phyloP scores from a whole-genome alignment of 2,329 filamentous ascomycete genomes.

The Verruconis gallopava region DNA sequence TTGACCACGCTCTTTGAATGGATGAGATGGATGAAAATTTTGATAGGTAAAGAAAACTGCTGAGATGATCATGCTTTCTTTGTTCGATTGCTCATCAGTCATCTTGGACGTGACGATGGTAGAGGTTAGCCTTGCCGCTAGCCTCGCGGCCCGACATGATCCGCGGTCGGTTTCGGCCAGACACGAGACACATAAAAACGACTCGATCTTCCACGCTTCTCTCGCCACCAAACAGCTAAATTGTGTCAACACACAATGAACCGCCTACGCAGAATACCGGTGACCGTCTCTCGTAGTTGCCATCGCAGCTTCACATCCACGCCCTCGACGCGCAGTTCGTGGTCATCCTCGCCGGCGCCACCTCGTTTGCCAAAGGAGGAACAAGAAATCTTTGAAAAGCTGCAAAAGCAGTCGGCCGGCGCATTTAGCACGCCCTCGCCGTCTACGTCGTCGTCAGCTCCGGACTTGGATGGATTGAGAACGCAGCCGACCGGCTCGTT shows the following conservation, averaged over 20 bases:
- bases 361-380: conserved; percentile 78
- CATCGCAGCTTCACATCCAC: background rate
- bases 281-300: background rate
- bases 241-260: background rate
- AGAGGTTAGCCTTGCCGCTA: background rate
- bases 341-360: conserved; percentile 31
- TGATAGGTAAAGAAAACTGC: no score
- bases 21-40: no score
- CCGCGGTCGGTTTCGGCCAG: background rate
- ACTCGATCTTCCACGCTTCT: no score
- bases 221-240: no score
- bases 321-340: background rate
- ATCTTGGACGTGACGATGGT: no score
- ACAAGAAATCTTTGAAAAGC: conserved; percentile 79
- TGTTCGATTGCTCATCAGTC: no score
- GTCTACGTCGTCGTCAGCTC: conserved; percentile 24
- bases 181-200: no score
- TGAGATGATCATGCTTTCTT: no score
- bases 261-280: background rate
- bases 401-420: conserved; percentile 65
- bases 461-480: conserved; percentile 26
- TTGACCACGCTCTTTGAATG: no score
- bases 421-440: conserved; percentile 56
- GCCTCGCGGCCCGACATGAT: background rate
- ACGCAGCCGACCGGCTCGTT: conserved; percentile 36